A percentile compares a stretch with the other conserved stretches of the same genome.
Conservation (phyloP, 139 green algal genomes). For the Asterochloris sp. region DNA sequence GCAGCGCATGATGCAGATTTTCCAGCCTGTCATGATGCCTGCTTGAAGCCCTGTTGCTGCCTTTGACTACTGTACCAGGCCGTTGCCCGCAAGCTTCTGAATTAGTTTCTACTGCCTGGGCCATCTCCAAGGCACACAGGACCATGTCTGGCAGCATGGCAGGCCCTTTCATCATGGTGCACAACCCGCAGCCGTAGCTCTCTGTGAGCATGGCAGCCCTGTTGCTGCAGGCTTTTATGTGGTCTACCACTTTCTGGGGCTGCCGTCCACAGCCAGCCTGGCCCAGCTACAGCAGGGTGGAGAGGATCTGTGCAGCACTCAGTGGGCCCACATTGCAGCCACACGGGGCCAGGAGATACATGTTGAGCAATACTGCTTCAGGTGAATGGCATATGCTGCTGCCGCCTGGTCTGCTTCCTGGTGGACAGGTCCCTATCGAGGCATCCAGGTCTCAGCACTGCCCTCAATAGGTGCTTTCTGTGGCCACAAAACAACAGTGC, state of each 20-base stretch:
- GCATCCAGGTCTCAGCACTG: too few species aligned
- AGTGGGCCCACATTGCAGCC: slow-evolving; percentile 36
- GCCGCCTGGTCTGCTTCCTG: background rate
- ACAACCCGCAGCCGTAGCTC: background rate
- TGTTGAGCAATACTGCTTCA: slow-evolving; percentile 79
- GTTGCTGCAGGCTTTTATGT: slow-evolving; percentile 71
- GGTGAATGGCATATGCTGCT: slow-evolving; percentile 18
- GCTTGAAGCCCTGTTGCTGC: too few species aligned
- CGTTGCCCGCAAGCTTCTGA: background rate
- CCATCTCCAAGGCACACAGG: background rate
- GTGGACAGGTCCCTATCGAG: background rate
- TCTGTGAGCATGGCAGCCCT: too few species aligned
- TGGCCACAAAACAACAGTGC: background rate
- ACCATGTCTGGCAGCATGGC: background rate
- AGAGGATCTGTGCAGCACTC: slow-evolving; percentile 32
- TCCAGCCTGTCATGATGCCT: too few species aligned
- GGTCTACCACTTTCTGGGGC: slow-evolving; percentile 67
- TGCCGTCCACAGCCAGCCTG: slow-evolving; percentile 27
- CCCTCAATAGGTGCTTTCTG: too few species aligned
- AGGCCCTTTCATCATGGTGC: background rate
- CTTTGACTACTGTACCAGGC: too few species aligned
- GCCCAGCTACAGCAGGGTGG: slow-evolving; percentile 32
- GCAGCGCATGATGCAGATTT: too few species aligned
- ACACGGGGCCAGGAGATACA: slow-evolving; percentile 43
- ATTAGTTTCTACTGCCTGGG: background rate